These are phyloP conservation scores for Mycena indigotica DNA, from an alignment of 768 basidiomycete species.

Conservation along the genomic window DNA sequence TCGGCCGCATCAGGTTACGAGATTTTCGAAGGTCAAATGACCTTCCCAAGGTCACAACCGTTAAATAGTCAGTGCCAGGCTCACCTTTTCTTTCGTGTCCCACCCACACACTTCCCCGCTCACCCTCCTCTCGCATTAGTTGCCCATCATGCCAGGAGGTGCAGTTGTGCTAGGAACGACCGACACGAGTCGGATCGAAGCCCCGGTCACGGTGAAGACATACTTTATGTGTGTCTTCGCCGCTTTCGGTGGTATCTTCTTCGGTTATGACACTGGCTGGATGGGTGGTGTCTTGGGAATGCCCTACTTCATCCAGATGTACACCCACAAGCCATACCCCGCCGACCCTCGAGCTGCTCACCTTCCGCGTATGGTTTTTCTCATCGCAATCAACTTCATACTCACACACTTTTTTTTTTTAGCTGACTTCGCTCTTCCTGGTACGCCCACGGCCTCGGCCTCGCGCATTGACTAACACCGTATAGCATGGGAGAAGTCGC, in stretches of 20 bases:
- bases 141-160: constrained; percentile 10
- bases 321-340: constrained; percentile 8
- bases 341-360: not conserved
- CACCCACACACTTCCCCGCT: not conserved
- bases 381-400: constrained; percentile 23
- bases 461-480: not conserved
- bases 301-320: constrained; percentile 51
- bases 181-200: constrained; percentile 9
- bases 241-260: constrained; percentile 51
- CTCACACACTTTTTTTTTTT: not conserved
- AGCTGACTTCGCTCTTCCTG: constrained; percentile 41
- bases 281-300: constrained; percentile 79
- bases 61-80: not conserved
- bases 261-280: constrained; percentile 80
- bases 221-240: constrained; percentile 34
- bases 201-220: constrained; percentile 9
- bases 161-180: constrained; percentile 11
- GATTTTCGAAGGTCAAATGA: not conserved
- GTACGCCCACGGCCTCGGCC: not conserved
- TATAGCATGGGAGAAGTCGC: constrained; percentile 45
- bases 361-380: constrained; percentile 41
- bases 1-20: not conserved
- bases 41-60: not conserved
- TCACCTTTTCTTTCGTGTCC: not conserved
- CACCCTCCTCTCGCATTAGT: not conserved